Base-by-base conservation (phyloP, 2,329 filamentous ascomycete genomes). In the Ceratocystis alfenasii region DNA sequence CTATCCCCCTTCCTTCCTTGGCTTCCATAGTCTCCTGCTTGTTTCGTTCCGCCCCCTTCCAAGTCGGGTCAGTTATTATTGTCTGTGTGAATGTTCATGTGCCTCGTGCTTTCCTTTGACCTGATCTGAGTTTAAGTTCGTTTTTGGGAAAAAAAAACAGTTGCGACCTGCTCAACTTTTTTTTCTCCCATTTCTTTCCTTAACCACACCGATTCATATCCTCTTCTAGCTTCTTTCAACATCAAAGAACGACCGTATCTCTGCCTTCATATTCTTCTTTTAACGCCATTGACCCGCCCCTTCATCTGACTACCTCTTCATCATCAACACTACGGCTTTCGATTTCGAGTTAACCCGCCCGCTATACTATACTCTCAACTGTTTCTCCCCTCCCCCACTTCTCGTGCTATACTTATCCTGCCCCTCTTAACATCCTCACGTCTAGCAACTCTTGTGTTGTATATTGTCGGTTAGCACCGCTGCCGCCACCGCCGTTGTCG, bases 11-110 rank as follows among this genome's bases (percentile, higher is more conserved):
- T 65, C 41, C 53, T 45, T 44, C 48, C 63, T 33, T 61, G 44
- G 36, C 61, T 63, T 46, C 61, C 44, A 63, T 30, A 25, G 45
- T 46, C 57, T 59, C 55, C 44, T 65, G 45, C 57, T 62, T 62
- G 45, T 48, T 59, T 48, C 36, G 63, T 59, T 65, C 50, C 44
- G 57, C 45, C 57, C 53, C 63, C 63, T 60, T 65, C 64, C 57
- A 20, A 46, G 64, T 50, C 44, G 44, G 62, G 63, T 50, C 64
- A 65, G n/a, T 61, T 62, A 65, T 46, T 65, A 63, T 63, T 63
- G 46, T 50, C 25, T 53, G 41, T 60, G 64, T 65, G 41, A 33
- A 63, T 48, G 41, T 53, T 22, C 44, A 62, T 60, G 64, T 50
- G 30, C 45, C 25, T 63, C 25, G 44, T 63, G 25, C 46, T 50